Conservation (phyloP, 371 early-diverging fungal species). For the Blyttiomyces sp. region DNA sequence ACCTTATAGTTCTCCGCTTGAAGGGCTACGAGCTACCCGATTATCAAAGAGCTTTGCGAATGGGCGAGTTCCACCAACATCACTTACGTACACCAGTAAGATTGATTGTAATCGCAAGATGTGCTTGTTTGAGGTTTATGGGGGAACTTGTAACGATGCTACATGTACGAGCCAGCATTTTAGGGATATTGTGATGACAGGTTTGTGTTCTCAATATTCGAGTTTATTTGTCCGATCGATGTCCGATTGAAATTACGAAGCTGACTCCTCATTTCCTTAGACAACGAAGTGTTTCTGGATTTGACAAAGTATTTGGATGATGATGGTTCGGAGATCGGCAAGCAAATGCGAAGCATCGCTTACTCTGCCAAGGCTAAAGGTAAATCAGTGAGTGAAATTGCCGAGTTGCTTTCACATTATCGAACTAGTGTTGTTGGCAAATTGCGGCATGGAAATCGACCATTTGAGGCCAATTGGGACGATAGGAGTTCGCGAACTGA, state of each 20-base stretch:
- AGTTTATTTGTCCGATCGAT: no score
- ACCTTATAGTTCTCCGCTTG: no score
- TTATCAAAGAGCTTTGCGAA: no score
- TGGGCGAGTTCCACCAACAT: no score
- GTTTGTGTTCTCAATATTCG: slow-evolving; percentile 5
- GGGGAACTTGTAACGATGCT: slow-evolving; percentile 29
- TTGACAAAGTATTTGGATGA: neutral
- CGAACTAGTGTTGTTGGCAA: no score
- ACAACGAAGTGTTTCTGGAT: neutral
- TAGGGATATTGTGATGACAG: slow-evolving; percentile 17
- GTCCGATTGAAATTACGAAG: no score
- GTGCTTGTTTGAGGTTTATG: slow-evolving; percentile 30
- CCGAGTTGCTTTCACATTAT: no score
- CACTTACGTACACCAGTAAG: slow-evolving; percentile 16
- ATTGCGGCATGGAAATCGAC: neutral
- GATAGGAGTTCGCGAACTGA: no score
- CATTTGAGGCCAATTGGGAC: neutral
- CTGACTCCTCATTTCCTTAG: neutral
- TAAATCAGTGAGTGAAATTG: no score
- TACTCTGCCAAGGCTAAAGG: no score
- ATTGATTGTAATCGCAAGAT: slow-evolving; percentile 18
- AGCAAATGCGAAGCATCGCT: neutral
- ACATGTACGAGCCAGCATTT: slow-evolving; percentile 32
- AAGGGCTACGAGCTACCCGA: no score
- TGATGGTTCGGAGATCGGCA: neutral